These are phyloP conservation scores for Isoetes taiwanensis DNA, from an alignment of 75 land plant genomes.

Conservation along the genomic window DNA sequence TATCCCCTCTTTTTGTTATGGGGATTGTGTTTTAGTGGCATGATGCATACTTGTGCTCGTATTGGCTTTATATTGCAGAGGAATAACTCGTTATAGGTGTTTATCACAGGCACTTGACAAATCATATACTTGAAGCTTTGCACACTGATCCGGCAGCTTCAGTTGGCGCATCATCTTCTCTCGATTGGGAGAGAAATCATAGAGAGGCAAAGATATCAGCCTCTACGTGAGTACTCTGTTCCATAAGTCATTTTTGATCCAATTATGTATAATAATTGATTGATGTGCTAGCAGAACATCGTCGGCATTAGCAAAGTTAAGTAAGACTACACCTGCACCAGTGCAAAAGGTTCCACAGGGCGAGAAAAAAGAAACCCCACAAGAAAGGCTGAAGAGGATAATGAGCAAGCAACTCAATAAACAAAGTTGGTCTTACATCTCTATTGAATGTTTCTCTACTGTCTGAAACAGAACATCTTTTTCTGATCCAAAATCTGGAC, in stretches of 20 bases:
- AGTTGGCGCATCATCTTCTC: conserved; percentile 8
- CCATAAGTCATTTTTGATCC: neutral
- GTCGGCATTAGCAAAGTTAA: conserved; percentile 65
- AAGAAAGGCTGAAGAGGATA: conserved; percentile 88
- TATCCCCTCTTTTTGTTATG: neutral
- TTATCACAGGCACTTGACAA: conserved; percentile 59
- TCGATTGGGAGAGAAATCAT: conserved; percentile 44
- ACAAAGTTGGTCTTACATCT: conserved; percentile 37
- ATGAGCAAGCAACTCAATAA: conserved; percentile 95
- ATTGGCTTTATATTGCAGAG: too few relatives aligned
- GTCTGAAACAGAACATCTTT: neutral
- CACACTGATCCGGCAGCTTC: conserved; percentile 93
- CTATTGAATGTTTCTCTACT: neutral
- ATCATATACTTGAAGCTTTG: conserved; percentile 87
- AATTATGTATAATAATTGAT: neutral
- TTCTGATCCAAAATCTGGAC: neutral
- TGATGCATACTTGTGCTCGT: neutral
- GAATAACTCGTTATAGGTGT: too few relatives aligned
- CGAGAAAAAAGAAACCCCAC: conserved; percentile 95
- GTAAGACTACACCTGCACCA: conserved; percentile 33
- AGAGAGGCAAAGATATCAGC: too few relatives aligned
- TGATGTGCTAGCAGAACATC: conserved; percentile 26
- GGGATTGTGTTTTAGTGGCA: neutral
- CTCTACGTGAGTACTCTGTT: too few relatives aligned
- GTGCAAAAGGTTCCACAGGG: conserved; percentile 32